A percentile compares a stretch with the other conserved stretches of the same genome.
phyloP scores from a whole-genome alignment of 106 monocot genomes.

The Posidonia australis region DNA sequence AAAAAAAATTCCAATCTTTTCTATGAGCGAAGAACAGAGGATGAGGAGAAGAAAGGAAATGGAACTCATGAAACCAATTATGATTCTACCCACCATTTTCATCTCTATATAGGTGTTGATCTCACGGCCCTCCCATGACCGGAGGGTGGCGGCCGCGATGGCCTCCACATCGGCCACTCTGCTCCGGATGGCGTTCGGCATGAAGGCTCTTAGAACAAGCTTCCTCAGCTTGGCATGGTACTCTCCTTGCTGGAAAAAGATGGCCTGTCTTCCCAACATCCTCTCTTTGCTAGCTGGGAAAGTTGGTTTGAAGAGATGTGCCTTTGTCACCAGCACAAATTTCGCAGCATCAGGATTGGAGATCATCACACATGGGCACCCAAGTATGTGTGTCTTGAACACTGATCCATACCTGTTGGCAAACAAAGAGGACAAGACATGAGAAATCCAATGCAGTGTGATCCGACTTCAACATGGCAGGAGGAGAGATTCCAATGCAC shows the following conservation, averaged over 20 bases:
- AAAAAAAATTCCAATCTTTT: no score
- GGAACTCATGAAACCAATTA: no score
- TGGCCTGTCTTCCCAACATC: slow-evolving; percentile 12
- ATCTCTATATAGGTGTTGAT: slow-evolving; percentile 13
- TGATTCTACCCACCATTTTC: slow-evolving; percentile 52
- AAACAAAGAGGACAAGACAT: neutral
- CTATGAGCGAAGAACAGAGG: no score
- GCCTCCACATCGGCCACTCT: neutral
- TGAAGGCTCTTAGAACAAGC: slow-evolving; percentile 39
- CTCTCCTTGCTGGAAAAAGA: slow-evolving; percentile 16
- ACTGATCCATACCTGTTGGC: slow-evolving; percentile 12
- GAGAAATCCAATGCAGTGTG: neutral
- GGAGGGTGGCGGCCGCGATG: neutral
- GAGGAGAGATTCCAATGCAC: no score
- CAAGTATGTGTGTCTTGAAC: slow-evolving; percentile 19
- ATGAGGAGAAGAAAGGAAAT: no score
- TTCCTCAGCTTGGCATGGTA: slow-evolving; percentile 21
- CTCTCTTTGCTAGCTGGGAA: slow-evolving; percentile 22
- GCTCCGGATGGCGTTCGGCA: neutral
- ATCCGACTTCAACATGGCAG: no score
- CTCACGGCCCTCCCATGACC: slow-evolving; percentile 4
- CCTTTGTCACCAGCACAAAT: slow-evolving; percentile 11
- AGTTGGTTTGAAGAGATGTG: slow-evolving; percentile 45
- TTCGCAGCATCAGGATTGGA: slow-evolving; percentile 11
- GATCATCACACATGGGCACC: slow-evolving; percentile 17